Evolutionary conservation across 2,329 filamentous ascomycete species (phyloP), one percentile per base, ranked within the genome.

Genomic region (Trematosphaeria pertusa): DNA sequence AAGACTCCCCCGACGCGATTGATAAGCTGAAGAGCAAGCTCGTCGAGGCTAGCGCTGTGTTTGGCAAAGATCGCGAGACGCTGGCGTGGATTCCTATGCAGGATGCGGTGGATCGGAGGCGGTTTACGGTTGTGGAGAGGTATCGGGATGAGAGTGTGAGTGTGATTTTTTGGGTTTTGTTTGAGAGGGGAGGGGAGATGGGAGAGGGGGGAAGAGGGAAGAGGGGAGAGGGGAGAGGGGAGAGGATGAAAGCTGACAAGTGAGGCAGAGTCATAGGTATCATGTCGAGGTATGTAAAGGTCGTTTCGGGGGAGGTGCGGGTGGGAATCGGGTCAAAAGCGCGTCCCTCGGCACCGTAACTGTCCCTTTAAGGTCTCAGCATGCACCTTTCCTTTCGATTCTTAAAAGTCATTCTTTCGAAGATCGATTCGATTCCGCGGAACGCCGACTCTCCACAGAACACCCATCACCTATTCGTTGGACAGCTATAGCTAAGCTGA

Each of bases 101-200:
- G 75, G 85, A 86, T 61, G 79, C 84, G 47, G 77, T 82, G 60
- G 87, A 90, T 68, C 78, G 79, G 34, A 78, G 86, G 47, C 83
- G 85, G 38, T 91, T 91, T 72, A 88, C 85, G 37, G 88, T 91
- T 60, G 87, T 91, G 36, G 87, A 91, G 74, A 77, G 87, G 22
- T 91, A 89, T 71, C 79, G 82, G 61, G 78, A 85, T 50, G 87
- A 90, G 67, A 75, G 74, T 39, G 82, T 85, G 69, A 48, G 81
- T 75, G 22, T 37, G 17, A 38, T 21, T 24, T 11, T 17, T 14
- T 24, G n/a, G n/a, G n/a, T n/a, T n/a, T n/a, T n/a, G n/a, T n/a
- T n/a, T n/a, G n/a, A n/a, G n/a, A n/a, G n/a, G n/a, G n/a, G n/a
- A n/a, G n/a, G n/a, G n/a, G n/a, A 7, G 24, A 28, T 28, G 24